Conservation (phyloP, 495 filamentous ascomycete species). For the Penicillium coffeae region DNA sequence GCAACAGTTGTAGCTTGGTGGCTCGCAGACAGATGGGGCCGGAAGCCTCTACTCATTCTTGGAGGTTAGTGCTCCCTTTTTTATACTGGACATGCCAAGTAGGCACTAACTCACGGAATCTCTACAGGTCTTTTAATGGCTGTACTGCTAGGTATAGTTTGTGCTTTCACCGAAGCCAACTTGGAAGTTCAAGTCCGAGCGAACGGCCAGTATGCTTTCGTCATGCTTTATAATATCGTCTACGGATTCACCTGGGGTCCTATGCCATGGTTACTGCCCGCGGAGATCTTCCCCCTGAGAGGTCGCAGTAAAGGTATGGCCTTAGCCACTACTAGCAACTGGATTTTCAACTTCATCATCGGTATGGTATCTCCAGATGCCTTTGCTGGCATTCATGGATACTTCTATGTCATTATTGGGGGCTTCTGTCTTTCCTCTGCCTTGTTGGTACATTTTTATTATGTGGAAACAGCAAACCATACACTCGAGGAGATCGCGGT, state of each 20-base stretch:
- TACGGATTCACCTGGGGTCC: conserved; percentile 60
- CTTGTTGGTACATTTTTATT: conserved; percentile 72
- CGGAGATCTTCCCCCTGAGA: conserved; percentile 62
- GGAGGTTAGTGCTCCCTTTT: conserved; percentile 60
- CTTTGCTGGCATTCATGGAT: conserved; percentile 68
- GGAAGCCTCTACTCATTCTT: conserved; percentile 61
- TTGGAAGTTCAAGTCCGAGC: conserved; percentile 36
- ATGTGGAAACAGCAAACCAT: conserved; percentile 77
- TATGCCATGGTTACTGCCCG: conserved; percentile 61
- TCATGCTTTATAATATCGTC: conserved; percentile 61
- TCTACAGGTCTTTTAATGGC: conserved; percentile 66
- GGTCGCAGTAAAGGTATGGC: conserved; percentile 63
- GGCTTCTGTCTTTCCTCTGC: conserved; percentile 66
- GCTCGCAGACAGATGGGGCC: conserved; percentile 58
- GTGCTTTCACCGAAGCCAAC: conserved; percentile 33
- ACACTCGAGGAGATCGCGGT: conserved; percentile 72
- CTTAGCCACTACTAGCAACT: conserved; percentile 65
- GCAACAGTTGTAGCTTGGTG: conserved; percentile 53
- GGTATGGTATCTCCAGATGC: conserved; percentile 69
- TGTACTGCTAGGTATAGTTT: conserved; percentile 45
- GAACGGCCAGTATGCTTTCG: conserved; percentile 58
- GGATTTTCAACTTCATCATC: conserved; percentile 76
- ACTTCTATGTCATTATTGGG: conserved; percentile 71
- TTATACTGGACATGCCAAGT: conserved; percentile 68
- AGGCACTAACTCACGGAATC: too few relatives aligned